Evolutionary conservation across 1,284 basidiomycete species (phyloP), one percentile per base, ranked within the genome.

Genomic region (Cryptococcus sp.): DNA sequence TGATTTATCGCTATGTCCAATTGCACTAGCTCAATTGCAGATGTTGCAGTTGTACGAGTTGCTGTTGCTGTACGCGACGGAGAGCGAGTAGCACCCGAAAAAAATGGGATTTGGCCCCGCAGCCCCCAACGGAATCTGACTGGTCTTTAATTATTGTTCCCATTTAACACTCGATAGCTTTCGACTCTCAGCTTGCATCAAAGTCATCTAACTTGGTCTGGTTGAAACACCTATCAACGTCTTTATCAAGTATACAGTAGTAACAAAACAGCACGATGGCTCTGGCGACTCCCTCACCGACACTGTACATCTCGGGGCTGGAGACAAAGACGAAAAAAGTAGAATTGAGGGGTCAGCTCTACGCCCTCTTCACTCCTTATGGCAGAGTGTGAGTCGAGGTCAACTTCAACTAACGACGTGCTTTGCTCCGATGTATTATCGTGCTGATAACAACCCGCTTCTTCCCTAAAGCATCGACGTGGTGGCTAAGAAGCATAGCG

Each of bases 281-380:
- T 67, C 77, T 76, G 56, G 66, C 82, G 53, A 83, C 81, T 55
- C 94, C 92, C 31, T 93, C 89, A 74, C 85, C 88, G 49, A 91
- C 94, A 53, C 85, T 99, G 67, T 98, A 96, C 80, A 82, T 99
- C 78, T 91, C 93, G 74, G 96, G 96, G 76, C 85, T 99, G 71
- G 92, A 96, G 74, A 88, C 90, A 76, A 93, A 94, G 80, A 84
- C 95, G 68, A 93, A 93, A 81, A 99, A 95, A 80, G 87, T 69
- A 80, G 95, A 99, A 80, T 82, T 98, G 13, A 84, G 87, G 49
- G 79, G 82, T 4, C 90, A 94, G 78, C 84, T 99, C 1, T 92
- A 89, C 75, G 86, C 88, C 25, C 86, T 99, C 54, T 99, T 99
- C 82, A 88, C 88, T 15, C 89, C 92, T 23, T 93, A 97, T 80